Evolutionary conservation across 2,329 filamentous ascomycete genomes (phyloP).

Genomic region (Hyphodiscus sp.): DNA sequence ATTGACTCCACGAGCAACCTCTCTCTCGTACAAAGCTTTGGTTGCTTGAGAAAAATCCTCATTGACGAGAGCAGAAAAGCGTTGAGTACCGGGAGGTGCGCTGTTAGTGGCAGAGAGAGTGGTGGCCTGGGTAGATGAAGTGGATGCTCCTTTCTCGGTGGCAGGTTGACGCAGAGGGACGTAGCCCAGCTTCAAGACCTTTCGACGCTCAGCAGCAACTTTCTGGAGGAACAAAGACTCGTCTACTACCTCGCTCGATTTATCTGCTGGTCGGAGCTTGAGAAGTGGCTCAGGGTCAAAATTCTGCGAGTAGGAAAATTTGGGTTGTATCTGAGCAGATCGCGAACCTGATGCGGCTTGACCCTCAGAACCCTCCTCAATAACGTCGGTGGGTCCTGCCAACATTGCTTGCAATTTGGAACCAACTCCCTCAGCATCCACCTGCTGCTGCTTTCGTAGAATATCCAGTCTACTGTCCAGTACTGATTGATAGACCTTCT

Average conservation of each 20-base stretch:
- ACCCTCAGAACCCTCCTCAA: constrained; percentile 22
- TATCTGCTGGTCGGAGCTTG: constrained; percentile 58
- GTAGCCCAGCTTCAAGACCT: constrained; percentile 58
- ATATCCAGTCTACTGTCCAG: constrained; percentile 61
- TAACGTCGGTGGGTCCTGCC: constrained; percentile 27
- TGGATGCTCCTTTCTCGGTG: constrained; percentile 26
- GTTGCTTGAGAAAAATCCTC: constrained; percentile 84
- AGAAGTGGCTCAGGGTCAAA: constrained; percentile 62
- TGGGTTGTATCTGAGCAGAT: constrained; percentile 21
- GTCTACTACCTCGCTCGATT: constrained; percentile 48
- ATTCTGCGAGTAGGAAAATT: constrained; percentile 34
- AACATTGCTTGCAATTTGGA: constrained; percentile 46
- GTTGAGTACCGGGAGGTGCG: constrained; percentile 49
- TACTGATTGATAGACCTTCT: constrained; percentile 70
- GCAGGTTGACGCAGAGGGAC: constrained; percentile 50
- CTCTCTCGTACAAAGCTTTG: constrained; percentile 83
- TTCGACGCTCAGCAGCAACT: constrained; percentile 52
- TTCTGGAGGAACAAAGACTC: constrained; percentile 52
- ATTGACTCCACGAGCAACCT: constrained; percentile 81
- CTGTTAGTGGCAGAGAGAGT: constrained; percentile 36
- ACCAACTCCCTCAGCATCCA: constrained; percentile 54
- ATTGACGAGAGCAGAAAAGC: constrained; percentile 62
- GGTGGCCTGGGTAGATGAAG: constrained; percentile 30
- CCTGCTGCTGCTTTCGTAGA: constrained; percentile 60
- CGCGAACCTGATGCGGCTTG: constrained; percentile 3